Conservation (phyloP, 345 rosid species). For the Rhodamnia rubescens region DNA sequence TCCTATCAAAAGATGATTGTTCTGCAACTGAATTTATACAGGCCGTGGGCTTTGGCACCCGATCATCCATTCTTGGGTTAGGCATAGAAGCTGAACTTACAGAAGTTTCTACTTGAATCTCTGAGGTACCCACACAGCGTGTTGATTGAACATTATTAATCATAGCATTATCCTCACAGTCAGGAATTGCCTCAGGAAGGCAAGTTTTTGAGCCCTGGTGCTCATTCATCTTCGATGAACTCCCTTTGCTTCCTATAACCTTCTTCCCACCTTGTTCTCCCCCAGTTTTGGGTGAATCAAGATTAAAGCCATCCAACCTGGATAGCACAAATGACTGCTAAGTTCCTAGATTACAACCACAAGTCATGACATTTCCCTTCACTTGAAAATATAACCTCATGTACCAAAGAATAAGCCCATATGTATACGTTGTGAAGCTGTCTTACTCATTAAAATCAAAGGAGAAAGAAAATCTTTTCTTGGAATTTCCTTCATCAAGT, state of each 20-base stretch:
- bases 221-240: conserved; percentile 18
- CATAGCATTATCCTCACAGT: conserved; percentile 7
- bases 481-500: background rate
- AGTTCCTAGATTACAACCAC: background rate
- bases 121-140: background rate
- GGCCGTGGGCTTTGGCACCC: background rate
- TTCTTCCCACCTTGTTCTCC: conserved; percentile 23
- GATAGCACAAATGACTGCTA: background rate
- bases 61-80: background rate
- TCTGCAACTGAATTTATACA: background rate
- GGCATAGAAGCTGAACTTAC: background rate
- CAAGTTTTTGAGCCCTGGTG: conserved; percentile 14
- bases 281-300: conserved; percentile 26
- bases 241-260: conserved; percentile 16
- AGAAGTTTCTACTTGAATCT: background rate
- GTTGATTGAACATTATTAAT: background rate
- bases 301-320: conserved; percentile 54
- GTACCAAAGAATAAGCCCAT: background rate
- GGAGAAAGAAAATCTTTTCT: background rate
- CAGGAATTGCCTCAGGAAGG: conserved; percentile 4
- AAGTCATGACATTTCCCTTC: background rate
- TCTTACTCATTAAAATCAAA: conserved; percentile 43
- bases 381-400: background rate
- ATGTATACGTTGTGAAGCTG: background rate
- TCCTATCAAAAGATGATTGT: background rate